Evolutionary conservation across 331 rosid species (phyloP), one percentile per base, ranked within the genome.

Genomic region (Spiraea crenata): DNA sequence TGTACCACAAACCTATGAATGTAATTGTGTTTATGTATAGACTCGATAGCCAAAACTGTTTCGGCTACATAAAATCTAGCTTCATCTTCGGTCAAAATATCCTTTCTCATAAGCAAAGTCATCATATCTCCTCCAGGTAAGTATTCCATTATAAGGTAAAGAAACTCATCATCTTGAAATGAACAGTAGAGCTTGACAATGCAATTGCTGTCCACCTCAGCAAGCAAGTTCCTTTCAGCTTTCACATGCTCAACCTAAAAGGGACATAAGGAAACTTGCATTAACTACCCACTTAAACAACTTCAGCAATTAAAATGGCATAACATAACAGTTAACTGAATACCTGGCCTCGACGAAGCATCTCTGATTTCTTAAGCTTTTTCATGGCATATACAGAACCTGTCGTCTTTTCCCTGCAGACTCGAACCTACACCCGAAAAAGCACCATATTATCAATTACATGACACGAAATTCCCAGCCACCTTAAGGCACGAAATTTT

Each of bases 261-360:
- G 61, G 13, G 64, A 16, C 4, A 65, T 15, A 65, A 60, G 48
- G 17, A 81, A 69, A 60, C 12, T 76, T 44, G 50, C 65, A 60
- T 78, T 77, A 69, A 67, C 42, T 63, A 16, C n/a, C 51, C 66
- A 38, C 37, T 75, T 5, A 57, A 38, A 70, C 35, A 20, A 51
- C 56, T 66, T 63, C 46, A 57, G 51, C 40, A 57, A 69, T 35
- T 48, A 55, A 75, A 63, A 49, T 66, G 74, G 72, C 60, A 47
- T 59, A 60, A 73, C 60, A 47, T 59, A 60, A 73, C 73, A 47
- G 61, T 72, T 68, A 72, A 74, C 60, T 46, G 45, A 44, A 82
- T 80, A 95, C 99, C 99, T 95, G 99, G 80, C 96, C 96, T 80
- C 97, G 79, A 49, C 97, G 96, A 81, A 95, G 99, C 97, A 95